Percentiles rank a stretch among this genome's conserved stretches.
Evolutionary conservation across 225 moss, liverwort and hornwort genomes (phyloP).

Genomic region (Bryoerythrophyllum caledonicum): DNA sequence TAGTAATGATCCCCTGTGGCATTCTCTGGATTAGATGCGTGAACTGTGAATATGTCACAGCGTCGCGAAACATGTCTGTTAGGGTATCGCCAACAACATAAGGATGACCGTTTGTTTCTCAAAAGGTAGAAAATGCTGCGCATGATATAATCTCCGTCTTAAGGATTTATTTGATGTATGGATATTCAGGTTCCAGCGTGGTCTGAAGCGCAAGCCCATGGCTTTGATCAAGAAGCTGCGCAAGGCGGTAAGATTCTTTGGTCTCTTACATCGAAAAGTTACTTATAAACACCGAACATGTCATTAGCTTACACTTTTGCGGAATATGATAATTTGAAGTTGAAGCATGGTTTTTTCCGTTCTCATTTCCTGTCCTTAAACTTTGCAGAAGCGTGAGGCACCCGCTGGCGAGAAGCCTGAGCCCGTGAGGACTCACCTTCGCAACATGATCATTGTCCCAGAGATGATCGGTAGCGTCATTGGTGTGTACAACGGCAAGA

Average conservation of each 20-base stretch:
- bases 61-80: no score
- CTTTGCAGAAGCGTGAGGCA: conserved; percentile 62
- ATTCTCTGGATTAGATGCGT: neutral
- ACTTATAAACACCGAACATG: no score
- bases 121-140: neutral
- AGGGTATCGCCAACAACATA: neutral
- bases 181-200: conserved; percentile 56
- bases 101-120: no score
- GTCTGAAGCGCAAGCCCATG: conserved; percentile 66
- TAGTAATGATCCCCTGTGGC: neutral
- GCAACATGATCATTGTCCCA: conserved; percentile 79
- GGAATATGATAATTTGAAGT: neutral
- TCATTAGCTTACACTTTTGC: neutral
- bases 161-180: neutral
- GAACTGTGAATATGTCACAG: no score
- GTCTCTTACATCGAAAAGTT: neutral
- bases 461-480: conserved; percentile 82
- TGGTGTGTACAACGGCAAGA: conserved; percentile 78
- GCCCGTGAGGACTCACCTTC: conserved; percentile 73
- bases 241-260: conserved; percentile 54
- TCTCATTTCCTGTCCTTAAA: neutral
- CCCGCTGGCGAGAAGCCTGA: conserved; percentile 79
- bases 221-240: conserved; percentile 77
- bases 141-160: no score
- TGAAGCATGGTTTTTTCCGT: neutral